phyloP scores from a whole-genome alignment of 805 yeast genomes.

The Naumovozyma castellii region DNA sequence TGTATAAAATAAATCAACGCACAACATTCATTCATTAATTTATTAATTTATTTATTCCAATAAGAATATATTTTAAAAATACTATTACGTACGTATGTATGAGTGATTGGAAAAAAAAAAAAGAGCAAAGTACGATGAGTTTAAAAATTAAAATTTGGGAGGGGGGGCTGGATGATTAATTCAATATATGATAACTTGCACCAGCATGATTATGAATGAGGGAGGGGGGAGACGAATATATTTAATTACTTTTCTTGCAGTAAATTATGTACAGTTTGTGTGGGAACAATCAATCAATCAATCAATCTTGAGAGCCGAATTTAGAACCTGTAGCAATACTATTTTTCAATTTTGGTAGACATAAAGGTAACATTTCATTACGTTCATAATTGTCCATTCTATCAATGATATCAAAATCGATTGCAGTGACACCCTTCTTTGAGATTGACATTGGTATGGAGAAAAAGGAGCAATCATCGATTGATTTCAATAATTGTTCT shows the following conservation, averaged over 20 bases:
- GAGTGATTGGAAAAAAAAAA: neutral
- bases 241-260: too few species aligned
- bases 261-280: neutral
- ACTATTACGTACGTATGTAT: neutral
- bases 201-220: too few species aligned
- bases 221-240: too few species aligned
- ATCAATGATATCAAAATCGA: constrained; percentile 45
- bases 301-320: constrained; percentile 1
- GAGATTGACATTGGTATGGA: constrained; percentile 55
- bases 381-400: constrained; percentile 43
- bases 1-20: too few species aligned
- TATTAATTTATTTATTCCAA: too few species aligned
- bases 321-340: constrained; percentile 15
- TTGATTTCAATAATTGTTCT: constrained; percentile 9
- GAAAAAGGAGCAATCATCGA: constrained; percentile 36
- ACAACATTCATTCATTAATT: constrained; percentile 1
- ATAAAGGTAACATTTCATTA: constrained; percentile 27
- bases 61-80: neutral
- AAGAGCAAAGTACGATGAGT: too few species aligned
- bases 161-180: neutral
- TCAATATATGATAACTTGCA: neutral
- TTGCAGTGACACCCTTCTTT: constrained; percentile 43
- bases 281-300: neutral
- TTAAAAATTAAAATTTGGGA: neutral
- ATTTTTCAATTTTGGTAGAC: constrained; percentile 17